Evolutionary conservation across 257 asterid species (phyloP), one percentile per base, ranked within the genome.

Genomic region (Leptodermis oblonga): DNA sequence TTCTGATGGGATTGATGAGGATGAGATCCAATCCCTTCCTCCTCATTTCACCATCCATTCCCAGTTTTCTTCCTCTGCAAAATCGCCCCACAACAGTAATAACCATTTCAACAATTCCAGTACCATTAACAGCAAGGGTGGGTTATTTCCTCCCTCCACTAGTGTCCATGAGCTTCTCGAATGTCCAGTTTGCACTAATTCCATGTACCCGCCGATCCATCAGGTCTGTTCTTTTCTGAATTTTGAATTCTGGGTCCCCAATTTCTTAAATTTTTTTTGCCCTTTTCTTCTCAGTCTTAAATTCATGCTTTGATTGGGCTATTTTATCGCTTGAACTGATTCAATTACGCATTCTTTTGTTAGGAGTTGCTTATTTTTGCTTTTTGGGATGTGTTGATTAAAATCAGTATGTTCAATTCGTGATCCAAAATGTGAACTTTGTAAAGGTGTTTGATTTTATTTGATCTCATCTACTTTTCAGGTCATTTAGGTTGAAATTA

Each of bases 201-300:
- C 84, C 20, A 82, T 82, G 84, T 82, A 82, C 73, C 86, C 86
- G 70, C 86, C 86, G 12, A 82, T 79, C 52, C 86, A 82, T 66
- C 86, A 82, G 86, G 86, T 82, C 37, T 58, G 20, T 59, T 28
- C 62, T 55, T 42, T 65, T 56, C 49, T 54, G 36, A n/a, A 53
- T 66, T 66, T 51, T 25, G 52, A 36, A 48, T 61, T 61, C 28
- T 58, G 69, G 74, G 60, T 66, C 37, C 48, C 17, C 53, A 22
- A n/a, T n/a, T 52, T 43, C 17, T 48, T 66, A 55, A 20, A 23
- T 69, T 65, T 14, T 63, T 51, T 71, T 76, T 11, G 17, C 41
- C 4, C n/a, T n/a, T n/a, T n/a, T n/a, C n/a, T n/a, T n/a, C n/a
- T n/a, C n/a, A n/a, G 1, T 67, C 4, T 23, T 4, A 17, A 61